Evolutionary conservation across 1,284 basidiomycete species (phyloP).

Genomic region (Tremellales sp.): DNA sequence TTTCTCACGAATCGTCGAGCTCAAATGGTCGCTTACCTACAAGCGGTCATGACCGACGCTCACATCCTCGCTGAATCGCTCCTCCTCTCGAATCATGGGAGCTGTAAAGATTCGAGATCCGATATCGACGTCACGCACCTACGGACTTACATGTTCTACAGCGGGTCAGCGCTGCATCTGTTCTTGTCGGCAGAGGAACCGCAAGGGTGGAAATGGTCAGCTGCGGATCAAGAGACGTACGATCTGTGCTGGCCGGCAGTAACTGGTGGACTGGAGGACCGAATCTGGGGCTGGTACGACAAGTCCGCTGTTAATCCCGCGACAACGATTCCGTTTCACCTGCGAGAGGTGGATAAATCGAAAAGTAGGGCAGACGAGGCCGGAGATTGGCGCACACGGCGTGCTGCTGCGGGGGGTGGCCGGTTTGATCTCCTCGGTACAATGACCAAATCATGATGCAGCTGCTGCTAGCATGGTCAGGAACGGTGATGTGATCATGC

Average conservation of each 20-base stretch:
- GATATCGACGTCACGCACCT: conserved; percentile 26
- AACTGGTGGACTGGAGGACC: conserved; percentile 8
- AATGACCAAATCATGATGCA: too few species aligned
- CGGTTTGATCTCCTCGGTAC: too few species aligned
- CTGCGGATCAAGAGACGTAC: conserved; percentile 37
- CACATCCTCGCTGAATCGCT: conserved; percentile 39
- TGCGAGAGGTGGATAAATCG: too few species aligned
- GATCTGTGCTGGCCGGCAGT: conserved; percentile 53
- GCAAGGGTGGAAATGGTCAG: conserved; percentile 47
- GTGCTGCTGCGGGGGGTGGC: too few species aligned
- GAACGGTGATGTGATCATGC: too few species aligned
- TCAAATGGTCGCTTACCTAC: conserved; percentile 65
- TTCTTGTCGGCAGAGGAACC: conserved; percentile 52
- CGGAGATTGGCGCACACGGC: too few species aligned
- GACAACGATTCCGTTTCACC: too few species aligned
- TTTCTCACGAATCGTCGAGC: conserved; percentile 57
- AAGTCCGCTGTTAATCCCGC: too few species aligned
- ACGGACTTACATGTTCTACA: conserved; percentile 34
- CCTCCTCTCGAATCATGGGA: conserved; percentile 14
- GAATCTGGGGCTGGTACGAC: too few species aligned
- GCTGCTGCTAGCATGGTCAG: too few species aligned
- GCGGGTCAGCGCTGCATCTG: conserved; percentile 30
- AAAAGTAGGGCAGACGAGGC: too few species aligned
- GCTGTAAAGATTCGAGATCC: not conserved
- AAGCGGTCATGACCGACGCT: conserved; percentile 53